A percentile compares a stretch with the other conserved stretches of the same genome.
Conservation (phyloP, 139 green algal species). For the Nannochloris sp. region DNA sequence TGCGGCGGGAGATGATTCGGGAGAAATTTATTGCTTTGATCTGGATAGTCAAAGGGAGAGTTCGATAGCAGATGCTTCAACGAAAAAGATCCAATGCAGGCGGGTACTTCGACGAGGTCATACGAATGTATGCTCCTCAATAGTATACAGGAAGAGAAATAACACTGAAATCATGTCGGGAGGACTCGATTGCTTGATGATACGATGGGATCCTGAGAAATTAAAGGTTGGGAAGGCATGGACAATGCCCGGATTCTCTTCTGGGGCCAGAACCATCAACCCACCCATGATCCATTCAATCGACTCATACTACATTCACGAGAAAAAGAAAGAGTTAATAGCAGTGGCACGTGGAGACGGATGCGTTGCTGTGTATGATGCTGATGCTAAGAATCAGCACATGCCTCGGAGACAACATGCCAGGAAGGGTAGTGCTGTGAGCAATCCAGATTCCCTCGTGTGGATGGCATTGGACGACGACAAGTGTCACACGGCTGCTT, state of each 20-base stretch:
- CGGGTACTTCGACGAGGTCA: constrained; percentile 40
- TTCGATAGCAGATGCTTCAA: background rate
- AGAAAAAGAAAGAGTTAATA: constrained; percentile 16
- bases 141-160: constrained; percentile 40
- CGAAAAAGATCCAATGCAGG: constrained; percentile 16
- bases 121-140: constrained; percentile 40
- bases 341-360: constrained; percentile 41
- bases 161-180: constrained; percentile 53
- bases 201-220: constrained; percentile 36
- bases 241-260: background rate
- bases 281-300: constrained; percentile 52
- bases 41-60: constrained; percentile 1
- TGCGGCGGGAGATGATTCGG: constrained; percentile 44
- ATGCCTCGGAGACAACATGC: background rate
- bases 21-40: constrained; percentile 40
- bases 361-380: constrained; percentile 33
- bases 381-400: constrained; percentile 5
- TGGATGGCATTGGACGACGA: constrained; percentile 2
- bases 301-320: background rate
- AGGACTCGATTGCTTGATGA: constrained; percentile 47
- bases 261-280: constrained; percentile 45
- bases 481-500: constrained; percentile 13
- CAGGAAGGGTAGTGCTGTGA: too few relatives aligned
- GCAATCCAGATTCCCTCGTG: background rate
- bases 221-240: background rate